Percentiles rank a stretch among this genome's conserved stretches.
These are phyloP conservation scores for Discostella stelligeroides DNA, from an alignment of 108 stramenopile genomes.

Conservation along the genomic window DNA sequence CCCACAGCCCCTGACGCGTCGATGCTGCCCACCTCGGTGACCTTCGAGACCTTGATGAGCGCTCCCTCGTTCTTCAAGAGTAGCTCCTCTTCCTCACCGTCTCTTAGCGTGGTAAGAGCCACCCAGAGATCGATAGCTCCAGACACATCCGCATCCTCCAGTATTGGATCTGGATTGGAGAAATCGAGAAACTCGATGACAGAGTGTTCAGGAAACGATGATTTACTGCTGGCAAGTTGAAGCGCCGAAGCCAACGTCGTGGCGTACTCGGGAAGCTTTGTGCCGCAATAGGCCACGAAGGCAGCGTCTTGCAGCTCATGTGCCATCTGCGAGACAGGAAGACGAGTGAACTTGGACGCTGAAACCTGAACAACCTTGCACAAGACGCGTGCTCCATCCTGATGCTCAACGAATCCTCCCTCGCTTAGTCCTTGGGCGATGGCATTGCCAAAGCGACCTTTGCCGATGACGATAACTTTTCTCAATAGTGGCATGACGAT, in stretches of 20 bases:
- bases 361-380: slow-evolving; percentile 1
- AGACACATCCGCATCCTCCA: slow-evolving; percentile 1
- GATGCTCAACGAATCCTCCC: slow-evolving; percentile 4
- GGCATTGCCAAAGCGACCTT: slow-evolving; percentile 11
- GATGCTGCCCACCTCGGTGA: slow-evolving; percentile 7
- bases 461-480: slow-evolving; percentile 7
- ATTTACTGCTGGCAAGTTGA: neutral
- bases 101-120: neutral
- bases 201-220: neutral
- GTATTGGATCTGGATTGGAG: slow-evolving; percentile 8
- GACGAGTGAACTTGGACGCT: neutral
- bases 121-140: slow-evolving; percentile 4
- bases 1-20: neutral
- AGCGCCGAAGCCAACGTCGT: neutral
- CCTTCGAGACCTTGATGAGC: slow-evolving; percentile 10
- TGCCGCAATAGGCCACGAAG: slow-evolving; percentile 3
- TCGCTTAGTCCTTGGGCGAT: neutral
- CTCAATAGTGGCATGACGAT: no score
- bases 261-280: slow-evolving; percentile 8
- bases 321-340: slow-evolving; percentile 3
- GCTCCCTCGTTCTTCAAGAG: neutral
- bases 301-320: slow-evolving; percentile 5
- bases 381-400: slow-evolving; percentile 1
- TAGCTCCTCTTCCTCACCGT: no score
- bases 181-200: slow-evolving; percentile 8